These are phyloP conservation scores for Didymella arachidicola DNA, from an alignment of 2,329 filamentous ascomycete species.

Conservation along the genomic window DNA sequence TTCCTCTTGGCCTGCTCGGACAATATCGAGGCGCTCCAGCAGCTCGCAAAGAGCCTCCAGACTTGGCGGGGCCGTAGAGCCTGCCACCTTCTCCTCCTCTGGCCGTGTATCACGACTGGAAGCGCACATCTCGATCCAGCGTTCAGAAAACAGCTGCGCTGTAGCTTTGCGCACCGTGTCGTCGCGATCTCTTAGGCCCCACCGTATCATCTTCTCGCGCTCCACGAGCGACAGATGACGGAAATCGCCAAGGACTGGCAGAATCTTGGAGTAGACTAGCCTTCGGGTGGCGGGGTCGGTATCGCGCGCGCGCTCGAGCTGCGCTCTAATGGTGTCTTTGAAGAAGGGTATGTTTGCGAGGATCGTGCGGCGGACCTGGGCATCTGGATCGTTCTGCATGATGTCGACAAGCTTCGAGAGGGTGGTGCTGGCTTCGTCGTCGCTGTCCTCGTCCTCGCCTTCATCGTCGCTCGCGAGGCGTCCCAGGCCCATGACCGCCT, in stretches of 20 bases:
- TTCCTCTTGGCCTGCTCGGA: slow-evolving; percentile 87
- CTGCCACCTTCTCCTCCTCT: slow-evolving; percentile 62
- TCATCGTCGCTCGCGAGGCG: slow-evolving; percentile 75
- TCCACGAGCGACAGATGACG: slow-evolving; percentile 90
- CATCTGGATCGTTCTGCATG: slow-evolving; percentile 91
- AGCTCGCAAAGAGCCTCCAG: slow-evolving; percentile 88
- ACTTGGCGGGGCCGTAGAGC: slow-evolving; percentile 55
- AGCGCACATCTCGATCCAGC: slow-evolving; percentile 98
- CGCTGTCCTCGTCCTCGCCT: slow-evolving; percentile 69
- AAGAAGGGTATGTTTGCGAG: slow-evolving; percentile 90
- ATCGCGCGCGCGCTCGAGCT: slow-evolving; percentile 90
- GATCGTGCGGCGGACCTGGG: slow-evolving; percentile 88
- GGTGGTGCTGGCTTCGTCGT: slow-evolving; percentile 72
- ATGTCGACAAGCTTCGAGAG: slow-evolving; percentile 85
- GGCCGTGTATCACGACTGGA: slow-evolving; percentile 68
- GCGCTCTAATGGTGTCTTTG: slow-evolving; percentile 80
- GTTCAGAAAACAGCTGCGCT: slow-evolving; percentile 85
- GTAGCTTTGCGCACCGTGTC: slow-evolving; percentile 93
- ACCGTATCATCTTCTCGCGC: slow-evolving; percentile 92
- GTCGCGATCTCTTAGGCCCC: slow-evolving; percentile 93
- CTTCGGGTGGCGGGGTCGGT: slow-evolving; percentile 83
- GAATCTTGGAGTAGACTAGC: slow-evolving; percentile 83
- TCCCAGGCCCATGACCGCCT: slow-evolving; percentile 90
- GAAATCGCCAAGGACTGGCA: slow-evolving; percentile 92
- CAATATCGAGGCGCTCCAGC: slow-evolving; percentile 90